These are phyloP conservation scores for Coemansia sp. DNA, from an alignment of 192 early-diverging fungal species.

Conservation along the genomic window DNA sequence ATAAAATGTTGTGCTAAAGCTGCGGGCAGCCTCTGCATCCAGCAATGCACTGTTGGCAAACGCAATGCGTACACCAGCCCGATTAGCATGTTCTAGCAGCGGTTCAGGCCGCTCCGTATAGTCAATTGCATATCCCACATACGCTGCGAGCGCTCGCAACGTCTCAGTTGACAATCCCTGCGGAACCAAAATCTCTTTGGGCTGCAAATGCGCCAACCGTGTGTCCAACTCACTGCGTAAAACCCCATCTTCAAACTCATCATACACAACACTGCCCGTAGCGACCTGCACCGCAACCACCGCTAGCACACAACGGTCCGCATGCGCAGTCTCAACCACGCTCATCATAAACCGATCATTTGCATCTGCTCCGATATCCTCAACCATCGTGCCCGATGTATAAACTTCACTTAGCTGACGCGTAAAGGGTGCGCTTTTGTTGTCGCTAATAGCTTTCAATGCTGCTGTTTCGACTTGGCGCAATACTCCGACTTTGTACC, in stretches of 20 bases:
- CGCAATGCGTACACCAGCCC: conserved; percentile 28
- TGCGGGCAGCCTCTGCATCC: conserved; percentile 10
- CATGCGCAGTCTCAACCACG: conserved; percentile 62
- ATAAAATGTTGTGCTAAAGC: conserved; percentile 29
- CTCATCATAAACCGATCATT: conserved; percentile 80
- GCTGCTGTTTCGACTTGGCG: conserved; percentile 84
- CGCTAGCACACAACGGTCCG: conserved; percentile 56
- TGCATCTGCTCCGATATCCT: conserved; percentile 68
- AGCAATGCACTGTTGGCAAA: conserved; percentile 14
- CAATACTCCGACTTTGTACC: conserved; percentile 85
- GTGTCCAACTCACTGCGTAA: conserved; percentile 42
- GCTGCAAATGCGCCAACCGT: conserved; percentile 37
- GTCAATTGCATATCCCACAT: conserved; percentile 36
- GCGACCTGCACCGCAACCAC: conserved; percentile 87
- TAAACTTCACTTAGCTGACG: conserved; percentile 79
- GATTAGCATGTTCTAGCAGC: conserved; percentile 61
- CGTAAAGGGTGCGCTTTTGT: conserved; percentile 76
- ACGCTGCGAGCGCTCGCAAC: conserved; percentile 25
- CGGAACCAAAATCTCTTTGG: conserved; percentile 32
- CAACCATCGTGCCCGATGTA: conserved; percentile 88
- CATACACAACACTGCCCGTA: conserved; percentile 75
- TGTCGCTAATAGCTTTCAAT: conserved; percentile 70
- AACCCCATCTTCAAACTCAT: conserved; percentile 29
- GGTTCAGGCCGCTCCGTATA: conserved; percentile 46
- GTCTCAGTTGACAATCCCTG: conserved; percentile 18